Percentiles rank a stretch among this genome's conserved stretches.
Conservation (phyloP, 495 filamentous ascomycete species). For the Lepidopterella palustris region DNA sequence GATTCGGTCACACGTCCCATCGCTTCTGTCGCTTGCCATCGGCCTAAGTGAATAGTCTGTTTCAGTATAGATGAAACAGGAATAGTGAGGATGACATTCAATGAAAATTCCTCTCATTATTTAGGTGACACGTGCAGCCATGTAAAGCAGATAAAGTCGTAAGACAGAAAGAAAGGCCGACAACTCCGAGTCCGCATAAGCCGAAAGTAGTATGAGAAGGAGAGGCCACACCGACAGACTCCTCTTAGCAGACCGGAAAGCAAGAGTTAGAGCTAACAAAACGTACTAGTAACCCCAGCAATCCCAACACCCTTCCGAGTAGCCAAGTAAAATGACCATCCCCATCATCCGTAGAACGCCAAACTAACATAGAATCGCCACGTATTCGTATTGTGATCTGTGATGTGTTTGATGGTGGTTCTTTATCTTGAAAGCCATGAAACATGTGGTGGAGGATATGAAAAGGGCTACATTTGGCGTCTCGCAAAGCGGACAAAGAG, state of each 20-base stretch:
- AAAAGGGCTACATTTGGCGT: background rate
- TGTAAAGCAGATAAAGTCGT: background rate
- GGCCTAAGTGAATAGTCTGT: background rate
- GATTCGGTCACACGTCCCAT: background rate
- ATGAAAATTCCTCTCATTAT: background rate
- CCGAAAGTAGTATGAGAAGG: background rate
- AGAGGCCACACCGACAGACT: background rate
- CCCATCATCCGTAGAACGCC: background rate
- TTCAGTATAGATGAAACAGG: background rate
- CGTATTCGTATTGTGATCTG: background rate
- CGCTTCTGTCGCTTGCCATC: background rate
- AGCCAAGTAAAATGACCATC: background rate
- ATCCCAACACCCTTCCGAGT: background rate
- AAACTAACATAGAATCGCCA: background rate
- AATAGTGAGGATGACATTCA: background rate
- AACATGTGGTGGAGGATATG: background rate
- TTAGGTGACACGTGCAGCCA: background rate
- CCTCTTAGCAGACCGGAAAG: background rate
- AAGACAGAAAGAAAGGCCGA: background rate
- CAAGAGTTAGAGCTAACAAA: background rate
- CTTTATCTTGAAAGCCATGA: background rate
- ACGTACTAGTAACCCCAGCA: background rate
- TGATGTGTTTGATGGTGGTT: background rate
- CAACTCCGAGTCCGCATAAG: background rate
- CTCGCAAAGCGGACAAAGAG: background rate